Base-by-base conservation (phyloP, 148 eudicot species). In the Silene conica region DNA sequence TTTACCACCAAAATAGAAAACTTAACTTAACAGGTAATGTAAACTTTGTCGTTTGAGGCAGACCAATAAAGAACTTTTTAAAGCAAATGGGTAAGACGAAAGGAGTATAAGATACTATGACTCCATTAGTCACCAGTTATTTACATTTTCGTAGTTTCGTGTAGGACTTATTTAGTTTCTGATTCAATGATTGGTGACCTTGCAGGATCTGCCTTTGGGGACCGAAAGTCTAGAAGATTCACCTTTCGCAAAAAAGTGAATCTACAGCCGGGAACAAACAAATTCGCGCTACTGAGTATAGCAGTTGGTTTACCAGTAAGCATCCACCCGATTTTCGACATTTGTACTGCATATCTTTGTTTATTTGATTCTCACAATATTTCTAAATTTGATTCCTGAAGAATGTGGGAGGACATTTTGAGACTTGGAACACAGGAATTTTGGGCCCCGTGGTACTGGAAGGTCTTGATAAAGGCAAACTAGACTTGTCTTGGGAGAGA, bases 291-390 rank as follows among this genome's bases (percentile, higher is more conserved):
- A 28, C 88, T 95, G 71, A 95, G 98, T 73, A 84, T 92, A 63
- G 93, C 98, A 71, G 92, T 95, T 73, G 98, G 98, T 71, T 81
- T 95, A 76, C 97, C 93, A 45, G 98, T 94, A 71, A 80, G 90
- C 78, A 69, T 69, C 25, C 55, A 13, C 63, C 34, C 12, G 22
- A 61, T 6, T 48, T 60, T 72, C 45, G 76, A 31, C 41, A 1
- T 59, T 43, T 41, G 15, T 3, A 38, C 19, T 16, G 48, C 6
- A 9, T 58, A 46, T 48, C 38, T 16, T 72, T 34, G 19, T 46
- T 28, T 8, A 19, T 59, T 43, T 66, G 25, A 52, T 70, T 67
- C 77, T 56, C 6, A 50, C 20, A 25, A 18, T 25, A 61, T 54
- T n/a, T 54, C 12, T 50, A 50, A 15, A 10, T 77, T 81, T 69